Base-by-base conservation (phyloP, 2,329 filamentous ascomycete genomes). In the Verticillium alfalfae region DNA sequence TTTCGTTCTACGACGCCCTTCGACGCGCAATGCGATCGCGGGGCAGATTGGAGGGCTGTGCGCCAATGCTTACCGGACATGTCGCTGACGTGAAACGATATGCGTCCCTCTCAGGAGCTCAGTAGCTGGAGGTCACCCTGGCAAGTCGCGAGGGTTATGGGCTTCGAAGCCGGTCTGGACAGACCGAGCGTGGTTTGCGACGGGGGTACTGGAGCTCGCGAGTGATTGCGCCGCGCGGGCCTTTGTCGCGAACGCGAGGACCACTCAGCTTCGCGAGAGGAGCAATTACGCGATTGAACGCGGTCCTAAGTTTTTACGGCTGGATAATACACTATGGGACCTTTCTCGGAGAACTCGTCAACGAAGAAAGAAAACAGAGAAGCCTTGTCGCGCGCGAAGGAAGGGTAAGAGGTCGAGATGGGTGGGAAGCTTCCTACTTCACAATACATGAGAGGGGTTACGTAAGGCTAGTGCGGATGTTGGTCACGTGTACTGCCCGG, bases 1-100 rank as follows among this genome's bases (percentile, higher is more conserved):
- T 7, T 7, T 9, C 38, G 55, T 12, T 18, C 18, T 9, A 34
- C 15, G 26, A 56, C 54, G 15, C 5, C 31, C 5, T 34, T 34
- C 26, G 54, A 4, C 54, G 13, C 54, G 54, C 26, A 31, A 52
- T 52, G 45, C 18, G 45, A 52, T 26, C n/a, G 45, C 45, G 45
- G 45, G 45, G 45, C 45, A 52, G 18, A 10, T 10, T 12, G 9
- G 8, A n/a, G 26, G 4, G 15, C 5, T 18, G 22, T 34, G 34
- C 10, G n/a, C 34, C 31, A 12, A 13, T 63, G 68, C 73, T 75
- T 75, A 75, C 73, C 73, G 61, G 74, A 75, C 73, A 75, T 76
- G 64, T 60, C 57, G 62, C 60, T 59, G 56, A 31, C 18, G 58
- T 54, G 34, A 15, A 9, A 45, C 41, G 13, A 9, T 7, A 37